Base-by-base conservation (phyloP, 805 yeast species). In the Danielia reshetovae region DNA sequence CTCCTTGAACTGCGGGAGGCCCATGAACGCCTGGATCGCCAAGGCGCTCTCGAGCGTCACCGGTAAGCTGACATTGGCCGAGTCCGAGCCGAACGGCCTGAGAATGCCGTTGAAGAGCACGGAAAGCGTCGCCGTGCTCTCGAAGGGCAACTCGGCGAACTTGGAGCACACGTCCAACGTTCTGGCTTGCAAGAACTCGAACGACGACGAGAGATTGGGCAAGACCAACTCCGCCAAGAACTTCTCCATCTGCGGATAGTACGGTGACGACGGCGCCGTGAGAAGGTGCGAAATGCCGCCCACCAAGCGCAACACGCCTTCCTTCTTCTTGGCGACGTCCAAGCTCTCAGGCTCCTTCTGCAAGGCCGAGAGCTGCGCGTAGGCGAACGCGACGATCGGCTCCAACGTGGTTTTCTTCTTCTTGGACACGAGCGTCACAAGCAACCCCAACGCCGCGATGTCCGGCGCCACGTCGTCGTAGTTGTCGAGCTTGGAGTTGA, bases 31-130 rank as follows among this genome's bases (percentile, higher is more conserved):
- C 63, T 89, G 96, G 33, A 90, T 66, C 0, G 95, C 93, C 37
- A 87, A 62, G 0, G 96, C 86, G 12, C 90, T 88, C 51, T 86
- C 85, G 30, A 90, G 72, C 54, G 80, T 83, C 3, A 87, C 85
- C 0, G 96, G 95, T 34, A 77, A 59, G 36, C 83, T 63, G 24
- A 28, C 40, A 14, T 33, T 30, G 22, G 45, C 29, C 7, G 45
- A 47, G 13, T 51, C 48, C 9, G 52, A 24, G 29, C 45, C 45
- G 38, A 67, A 67, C 28, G 57, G 56, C 2, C 45, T 42, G 18
- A 65, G 45, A 14, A 68, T 59, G 4, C 66, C 65, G 25, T 61
- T 60, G 43, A 58, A 64, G 15, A 66, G 40, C 4, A 48, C 29
- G 7, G 55, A 40, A 13, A 54, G 33, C 18, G 51, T 50, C 10